Evolutionary conservation across 1,139 yeast species (phyloP).

Genomic region (Taphrina pruni): DNA sequence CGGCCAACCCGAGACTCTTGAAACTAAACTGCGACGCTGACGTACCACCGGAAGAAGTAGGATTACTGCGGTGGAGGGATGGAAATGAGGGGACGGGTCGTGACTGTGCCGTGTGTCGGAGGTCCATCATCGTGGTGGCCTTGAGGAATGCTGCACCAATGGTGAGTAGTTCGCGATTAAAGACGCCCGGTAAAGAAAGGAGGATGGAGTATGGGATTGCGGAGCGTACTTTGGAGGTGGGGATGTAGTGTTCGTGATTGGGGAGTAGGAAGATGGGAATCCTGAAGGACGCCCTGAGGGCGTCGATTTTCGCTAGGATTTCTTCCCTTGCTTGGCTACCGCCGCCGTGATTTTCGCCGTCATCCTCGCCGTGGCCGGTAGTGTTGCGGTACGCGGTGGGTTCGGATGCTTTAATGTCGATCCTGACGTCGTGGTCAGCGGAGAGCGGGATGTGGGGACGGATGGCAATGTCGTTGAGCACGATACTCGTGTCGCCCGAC

Average conservation of each 20-base stretch:
- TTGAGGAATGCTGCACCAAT: slow-evolving; percentile 36
- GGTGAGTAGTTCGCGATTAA: slow-evolving; percentile 35
- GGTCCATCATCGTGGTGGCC: slow-evolving; percentile 38
- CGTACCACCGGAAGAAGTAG: not conserved
- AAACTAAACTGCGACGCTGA: slow-evolving; percentile 16
- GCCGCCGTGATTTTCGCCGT: too few species aligned
- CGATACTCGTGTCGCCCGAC: slow-evolving; percentile 31
- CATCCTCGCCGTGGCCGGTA: too few species aligned
- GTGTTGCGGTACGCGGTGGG: slow-evolving; percentile 35
- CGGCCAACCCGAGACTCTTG: slow-evolving; percentile 24
- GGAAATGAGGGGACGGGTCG: slow-evolving; percentile 27
- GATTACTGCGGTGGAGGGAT: not conserved
- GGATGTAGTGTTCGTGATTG: slow-evolving; percentile 25
- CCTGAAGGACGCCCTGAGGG: slow-evolving; percentile 9
- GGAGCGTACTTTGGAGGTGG: slow-evolving; percentile 5
- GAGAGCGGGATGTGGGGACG: slow-evolving; percentile 31
- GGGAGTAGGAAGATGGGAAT: slow-evolving; percentile 33
- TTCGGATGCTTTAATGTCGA: slow-evolving; percentile 22
- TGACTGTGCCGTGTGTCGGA: slow-evolving; percentile 27
- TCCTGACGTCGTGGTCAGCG: slow-evolving; percentile 27
- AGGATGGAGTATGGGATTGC: slow-evolving; percentile 8
- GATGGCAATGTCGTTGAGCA: slow-evolving; percentile 22
- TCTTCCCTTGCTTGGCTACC: slow-evolving; percentile 20
- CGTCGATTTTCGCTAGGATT: slow-evolving; percentile 33
- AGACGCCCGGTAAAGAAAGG: slow-evolving; percentile 28